Conservation (phyloP, 2,329 filamentous ascomycete genomes). For the Ophiostoma sp. region DNA sequence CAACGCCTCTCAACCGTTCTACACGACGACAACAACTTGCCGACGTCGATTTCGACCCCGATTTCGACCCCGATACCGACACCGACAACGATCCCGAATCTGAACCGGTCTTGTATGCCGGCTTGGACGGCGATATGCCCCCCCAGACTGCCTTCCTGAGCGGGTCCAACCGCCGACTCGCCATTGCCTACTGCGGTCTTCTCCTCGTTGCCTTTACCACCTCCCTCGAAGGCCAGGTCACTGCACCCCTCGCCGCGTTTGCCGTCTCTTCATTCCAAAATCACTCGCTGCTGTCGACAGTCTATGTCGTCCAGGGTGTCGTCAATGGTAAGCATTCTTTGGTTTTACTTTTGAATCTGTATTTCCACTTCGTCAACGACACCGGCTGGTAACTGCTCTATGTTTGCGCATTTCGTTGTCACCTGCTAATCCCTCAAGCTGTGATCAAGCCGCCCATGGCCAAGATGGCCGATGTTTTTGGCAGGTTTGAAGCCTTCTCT, state of each 20-base stretch:
- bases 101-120: slow-evolving; percentile 7
- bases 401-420: no score
- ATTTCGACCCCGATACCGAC: slow-evolving; percentile 8
- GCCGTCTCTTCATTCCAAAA: slow-evolving; percentile 58
- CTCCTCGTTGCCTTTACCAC: slow-evolving; percentile 60
- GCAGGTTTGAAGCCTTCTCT: slow-evolving; percentile 54
- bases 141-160: slow-evolving; percentile 21
- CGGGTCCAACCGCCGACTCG: slow-evolving; percentile 22
- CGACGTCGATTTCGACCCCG: neutral
- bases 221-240: slow-evolving; percentile 61
- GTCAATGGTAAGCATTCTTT: slow-evolving; percentile 46
- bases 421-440: slow-evolving; percentile 26
- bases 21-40: neutral
- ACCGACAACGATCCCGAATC: neutral
- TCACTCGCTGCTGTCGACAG: slow-evolving; percentile 60
- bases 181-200: slow-evolving; percentile 32
- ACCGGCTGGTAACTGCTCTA: no score
- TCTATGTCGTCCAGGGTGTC: slow-evolving; percentile 58
- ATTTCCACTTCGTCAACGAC: slow-evolving; percentile 28
- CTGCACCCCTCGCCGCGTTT: slow-evolving; percentile 54
- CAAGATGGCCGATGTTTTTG: slow-evolving; percentile 58
- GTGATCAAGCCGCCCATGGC: slow-evolving; percentile 57
- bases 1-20: no score
- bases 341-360: no score
- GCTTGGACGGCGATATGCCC: slow-evolving; percentile 18